A percentile compares a stretch with the other conserved stretches of the same genome.
These are phyloP conservation scores for Mychonastes homosphaera DNA, from an alignment of 139 green algal species.

Conservation along the genomic window DNA sequence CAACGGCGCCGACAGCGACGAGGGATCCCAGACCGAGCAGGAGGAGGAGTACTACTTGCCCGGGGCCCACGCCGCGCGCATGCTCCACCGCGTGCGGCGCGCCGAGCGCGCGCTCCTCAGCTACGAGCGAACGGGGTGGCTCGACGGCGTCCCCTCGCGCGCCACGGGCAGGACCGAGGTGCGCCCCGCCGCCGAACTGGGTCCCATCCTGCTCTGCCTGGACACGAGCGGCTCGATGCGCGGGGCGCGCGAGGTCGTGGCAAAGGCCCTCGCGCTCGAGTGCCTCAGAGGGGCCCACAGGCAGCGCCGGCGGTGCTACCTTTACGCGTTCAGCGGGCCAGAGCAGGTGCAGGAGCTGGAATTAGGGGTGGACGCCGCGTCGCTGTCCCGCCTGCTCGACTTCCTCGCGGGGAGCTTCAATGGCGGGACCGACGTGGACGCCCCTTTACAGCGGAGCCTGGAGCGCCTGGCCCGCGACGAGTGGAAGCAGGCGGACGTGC, in stretches of 20 bases:
- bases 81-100: slow-evolving; percentile 68
- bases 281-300: slow-evolving; percentile 73
- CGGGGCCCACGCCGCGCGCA: slow-evolving; percentile 38
- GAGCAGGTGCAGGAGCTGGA: slow-evolving; percentile 79
- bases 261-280: slow-evolving; percentile 85
- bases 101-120: slow-evolving; percentile 75
- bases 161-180: slow-evolving; percentile 64
- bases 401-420: slow-evolving; percentile 57
- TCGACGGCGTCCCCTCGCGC: slow-evolving; percentile 61
- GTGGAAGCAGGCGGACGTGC: slow-evolving; percentile 77
- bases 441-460: slow-evolving; percentile 63
- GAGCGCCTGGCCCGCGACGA: slow-evolving; percentile 49
- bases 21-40: not conserved
- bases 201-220: slow-evolving; percentile 87
- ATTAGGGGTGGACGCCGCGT: slow-evolving; percentile 40
- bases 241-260: slow-evolving; percentile 69
- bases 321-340: slow-evolving; percentile 83
- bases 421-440: slow-evolving; percentile 62
- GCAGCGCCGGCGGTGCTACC: slow-evolving; percentile 65
- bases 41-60: slow-evolving; percentile 48
- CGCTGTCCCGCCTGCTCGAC: slow-evolving; percentile 56
- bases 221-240: slow-evolving; percentile 69
- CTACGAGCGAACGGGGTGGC: slow-evolving; percentile 80
- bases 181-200: slow-evolving; percentile 74
- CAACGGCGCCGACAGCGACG: slow-evolving; percentile 11